These are phyloP conservation scores for Camelina sativa DNA, from an alignment of 345 rosid genomes.

Conservation along the genomic window DNA sequence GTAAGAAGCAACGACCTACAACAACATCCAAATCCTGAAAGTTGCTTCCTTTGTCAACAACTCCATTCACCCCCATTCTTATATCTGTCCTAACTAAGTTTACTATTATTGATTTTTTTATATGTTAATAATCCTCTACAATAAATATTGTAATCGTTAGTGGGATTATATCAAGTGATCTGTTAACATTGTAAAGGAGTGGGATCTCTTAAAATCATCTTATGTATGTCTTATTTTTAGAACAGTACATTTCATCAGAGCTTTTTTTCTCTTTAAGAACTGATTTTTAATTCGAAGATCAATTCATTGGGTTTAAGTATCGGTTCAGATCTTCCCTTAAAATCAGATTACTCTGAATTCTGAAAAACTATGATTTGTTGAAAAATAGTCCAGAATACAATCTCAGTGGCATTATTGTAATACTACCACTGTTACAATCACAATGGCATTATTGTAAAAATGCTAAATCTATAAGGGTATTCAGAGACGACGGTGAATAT, in stretches of 20 bases:
- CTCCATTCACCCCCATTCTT: not conserved
- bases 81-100: not conserved
- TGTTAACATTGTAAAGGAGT: slow-evolving; percentile 2
- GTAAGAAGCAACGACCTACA: slow-evolving; percentile 51
- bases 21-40: slow-evolving; percentile 24
- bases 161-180: not conserved
- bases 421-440: not conserved
- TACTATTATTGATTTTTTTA: not conserved
- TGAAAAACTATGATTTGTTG: too few relatives aligned
- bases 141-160: not conserved
- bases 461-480: not conserved
- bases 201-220: not conserved
- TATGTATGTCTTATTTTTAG: not conserved
- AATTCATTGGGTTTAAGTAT: not conserved
- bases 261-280: not conserved
- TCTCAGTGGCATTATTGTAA: too few relatives aligned
- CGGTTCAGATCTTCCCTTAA: not conserved
- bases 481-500: not conserved
- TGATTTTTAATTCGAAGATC: not conserved
- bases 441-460: slow-evolving; percentile 2
- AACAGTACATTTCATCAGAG: not conserved
- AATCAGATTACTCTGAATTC: not conserved
- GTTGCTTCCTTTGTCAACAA: not conserved
- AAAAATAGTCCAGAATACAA: too few relatives aligned
- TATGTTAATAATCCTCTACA: not conserved